Evolutionary conservation across 1,284 basidiomycete genomes (phyloP).

Genomic region (Rhodotorula sp.): DNA sequence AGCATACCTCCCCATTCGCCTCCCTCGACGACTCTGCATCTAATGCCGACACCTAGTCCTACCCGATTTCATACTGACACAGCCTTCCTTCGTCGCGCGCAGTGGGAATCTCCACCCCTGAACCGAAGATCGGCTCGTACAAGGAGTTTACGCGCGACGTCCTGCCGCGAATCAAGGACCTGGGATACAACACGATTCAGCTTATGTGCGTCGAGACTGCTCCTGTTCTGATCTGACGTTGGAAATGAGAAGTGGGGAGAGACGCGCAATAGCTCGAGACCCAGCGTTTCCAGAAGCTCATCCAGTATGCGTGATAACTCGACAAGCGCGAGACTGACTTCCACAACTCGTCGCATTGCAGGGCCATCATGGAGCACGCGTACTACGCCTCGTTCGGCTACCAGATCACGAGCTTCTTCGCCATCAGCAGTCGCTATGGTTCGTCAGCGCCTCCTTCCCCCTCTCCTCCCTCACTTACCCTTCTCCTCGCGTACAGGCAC

Average conservation of each 20-base stretch:
- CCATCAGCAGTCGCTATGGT: conserved; percentile 88
- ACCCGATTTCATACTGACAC: no score
- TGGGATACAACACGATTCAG: conserved; percentile 96
- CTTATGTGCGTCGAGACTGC: conserved; percentile 78
- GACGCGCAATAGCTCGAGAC: no score
- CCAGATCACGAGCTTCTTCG: conserved; percentile 96
- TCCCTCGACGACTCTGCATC: no score
- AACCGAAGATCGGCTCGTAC: conserved; percentile 85
- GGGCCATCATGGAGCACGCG: conserved; percentile 86
- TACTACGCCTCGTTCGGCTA: conserved; percentile 99
- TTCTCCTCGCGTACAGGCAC: conserved; percentile 53
- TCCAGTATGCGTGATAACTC: no score
- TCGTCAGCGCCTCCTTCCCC: conserved; percentile 2
- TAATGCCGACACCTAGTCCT: no score
- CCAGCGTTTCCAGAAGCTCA: no score
- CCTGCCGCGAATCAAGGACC: conserved; percentile 79
- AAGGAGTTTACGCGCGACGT: conserved; percentile 87
- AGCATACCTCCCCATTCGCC: no score
- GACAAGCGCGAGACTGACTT: no score
- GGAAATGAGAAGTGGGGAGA: no score
- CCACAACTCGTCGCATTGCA: no score
- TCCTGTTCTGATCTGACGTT: no score
- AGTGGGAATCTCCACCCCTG: conserved; percentile 91
- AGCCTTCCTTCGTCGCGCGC: background rate
- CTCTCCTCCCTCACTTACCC: no score